Conservation (phyloP, 1,139 yeast genomes). For the Hansenula anomala region DNA sequence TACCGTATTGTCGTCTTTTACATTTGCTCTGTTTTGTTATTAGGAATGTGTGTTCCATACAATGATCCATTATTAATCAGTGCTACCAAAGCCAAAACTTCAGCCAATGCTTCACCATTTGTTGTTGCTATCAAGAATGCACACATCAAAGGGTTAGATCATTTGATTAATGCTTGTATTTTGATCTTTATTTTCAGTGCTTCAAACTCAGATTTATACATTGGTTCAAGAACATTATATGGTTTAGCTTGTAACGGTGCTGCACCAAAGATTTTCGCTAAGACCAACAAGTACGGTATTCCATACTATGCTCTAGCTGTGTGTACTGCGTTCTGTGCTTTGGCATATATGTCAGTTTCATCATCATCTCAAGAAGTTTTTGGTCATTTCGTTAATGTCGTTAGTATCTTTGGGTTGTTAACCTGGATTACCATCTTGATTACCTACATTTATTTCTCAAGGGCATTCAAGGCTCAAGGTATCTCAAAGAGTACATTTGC, state of each 20-base stretch:
- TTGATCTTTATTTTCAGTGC: constrained; percentile 68
- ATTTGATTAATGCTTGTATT: constrained; percentile 64
- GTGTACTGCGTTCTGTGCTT: constrained; percentile 42
- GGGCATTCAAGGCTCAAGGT: constrained; percentile 66
- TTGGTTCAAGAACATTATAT: constrained; percentile 64
- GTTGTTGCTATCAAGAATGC: constrained; percentile 60
- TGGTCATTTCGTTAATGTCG: constrained; percentile 63
- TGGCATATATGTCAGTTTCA: constrained; percentile 61
- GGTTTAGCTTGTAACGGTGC: constrained; percentile 58
- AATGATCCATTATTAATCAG: constrained; percentile 50
- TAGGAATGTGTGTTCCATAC: constrained; percentile 75
- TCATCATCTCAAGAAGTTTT: constrained; percentile 52
- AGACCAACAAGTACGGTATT: constrained; percentile 61
- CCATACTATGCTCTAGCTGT: constrained; percentile 49
- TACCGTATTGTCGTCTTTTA: constrained; percentile 73
- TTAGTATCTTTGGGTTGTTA: constrained; percentile 64
- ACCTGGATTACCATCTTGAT: constrained; percentile 64
- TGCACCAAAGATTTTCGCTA: constrained; percentile 58
- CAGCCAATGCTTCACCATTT: constrained; percentile 79
- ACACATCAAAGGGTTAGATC: constrained; percentile 54
- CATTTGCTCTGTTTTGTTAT: constrained; percentile 56
- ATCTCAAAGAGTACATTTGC: constrained; percentile 41
- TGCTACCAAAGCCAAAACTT: constrained; percentile 35
- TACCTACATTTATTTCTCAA: constrained; percentile 59
- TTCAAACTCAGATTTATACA: constrained; percentile 68